A percentile compares a stretch with the other conserved stretches of the same genome.
phyloP scores from a whole-genome alignment of 2,329 filamentous ascomycete species.

The Aureobasidium sp. region DNA sequence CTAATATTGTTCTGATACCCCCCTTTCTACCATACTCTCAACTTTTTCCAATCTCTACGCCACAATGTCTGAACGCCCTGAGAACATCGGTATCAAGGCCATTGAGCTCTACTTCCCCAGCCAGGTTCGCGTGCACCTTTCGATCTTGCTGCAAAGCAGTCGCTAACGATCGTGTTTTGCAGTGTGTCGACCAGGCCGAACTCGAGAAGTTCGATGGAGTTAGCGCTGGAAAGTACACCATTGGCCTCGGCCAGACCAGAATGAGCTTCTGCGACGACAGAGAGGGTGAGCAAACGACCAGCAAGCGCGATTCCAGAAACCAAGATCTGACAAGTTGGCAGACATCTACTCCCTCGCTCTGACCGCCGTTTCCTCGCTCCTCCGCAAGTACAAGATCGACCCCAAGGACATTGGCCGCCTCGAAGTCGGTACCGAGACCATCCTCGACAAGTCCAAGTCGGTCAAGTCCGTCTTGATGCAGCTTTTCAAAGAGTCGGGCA shows the following conservation, averaged over 20 bases:
- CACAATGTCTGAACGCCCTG: constrained; percentile 36
- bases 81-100: constrained; percentile 46
- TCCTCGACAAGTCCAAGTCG: constrained; percentile 48
- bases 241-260: constrained; percentile 46
- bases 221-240: constrained; percentile 43
- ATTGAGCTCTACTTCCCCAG: constrained; percentile 47
- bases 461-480: constrained; percentile 48
- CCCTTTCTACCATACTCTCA: neutral
- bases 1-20: constrained; percentile 8
- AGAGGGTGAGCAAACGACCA: constrained; percentile 30
- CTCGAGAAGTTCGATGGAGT: constrained; percentile 49
- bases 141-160: neutral
- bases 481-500: constrained; percentile 41
- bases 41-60: neutral
- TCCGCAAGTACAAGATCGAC: constrained; percentile 45
- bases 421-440: constrained; percentile 46
- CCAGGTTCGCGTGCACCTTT: constrained; percentile 33
- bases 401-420: constrained; percentile 42
- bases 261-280: constrained; percentile 49
- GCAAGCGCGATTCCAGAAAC: constrained; percentile 9
- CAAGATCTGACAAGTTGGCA: constrained; percentile 17
- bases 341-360: constrained; percentile 47
- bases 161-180: constrained; percentile 16
- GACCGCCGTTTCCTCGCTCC: constrained; percentile 42
- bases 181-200: constrained; percentile 46